Base-by-base conservation (phyloP, 331 rosid genomes). In the Spiraea crenata region DNA sequence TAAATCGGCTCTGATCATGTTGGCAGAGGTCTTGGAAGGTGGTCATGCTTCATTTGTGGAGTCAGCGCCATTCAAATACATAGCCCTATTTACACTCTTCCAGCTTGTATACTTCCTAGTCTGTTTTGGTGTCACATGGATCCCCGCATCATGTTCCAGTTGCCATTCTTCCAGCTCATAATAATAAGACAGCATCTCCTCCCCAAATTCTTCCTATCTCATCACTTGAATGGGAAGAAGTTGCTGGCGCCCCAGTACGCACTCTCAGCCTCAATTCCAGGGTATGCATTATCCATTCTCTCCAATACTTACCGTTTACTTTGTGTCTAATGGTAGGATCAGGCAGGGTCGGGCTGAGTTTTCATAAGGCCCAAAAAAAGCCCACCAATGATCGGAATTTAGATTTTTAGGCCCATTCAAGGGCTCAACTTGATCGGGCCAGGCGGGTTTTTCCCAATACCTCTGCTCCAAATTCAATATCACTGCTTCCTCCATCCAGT, bases 91-190 rank as follows among this genome's bases (percentile, higher is more conserved):
- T 80, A 93, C 98, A 50, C 67, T 90, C 52, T 88, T 93, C 77
- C 98, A 93, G 71, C 72, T 84, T 34, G 69, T 85, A 3, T 93
- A 93, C 72, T 67, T 93, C 57, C 79, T 93, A 82, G 16, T 84
- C 65, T 93, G 97, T 55, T 93, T 80, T 44, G 98, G 96, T 47
- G 88, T 90, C 75, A 93, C 97, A 38, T 93, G 98, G 98, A 90
- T 93, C 76, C 97, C 97, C 3, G 98, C 75, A 87, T 93, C 70
- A 66, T 93, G 80, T 93, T 93, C 73, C 98, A 95, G 5, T 72
- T 88, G 77, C 96, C 90, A 9, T 90, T 93, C 85, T 88, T 93
- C 83, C 65, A 86, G 50, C 82, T 93, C 67, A 80, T 93, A 73
- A 69, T 80, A 57, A 67, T 90, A 80, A 86, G 98, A 74, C 96